A percentile compares a stretch with the other conserved stretches of the same genome.
phyloP scores from a whole-genome alignment of 257 asterid species.

The Plantago elongata region DNA sequence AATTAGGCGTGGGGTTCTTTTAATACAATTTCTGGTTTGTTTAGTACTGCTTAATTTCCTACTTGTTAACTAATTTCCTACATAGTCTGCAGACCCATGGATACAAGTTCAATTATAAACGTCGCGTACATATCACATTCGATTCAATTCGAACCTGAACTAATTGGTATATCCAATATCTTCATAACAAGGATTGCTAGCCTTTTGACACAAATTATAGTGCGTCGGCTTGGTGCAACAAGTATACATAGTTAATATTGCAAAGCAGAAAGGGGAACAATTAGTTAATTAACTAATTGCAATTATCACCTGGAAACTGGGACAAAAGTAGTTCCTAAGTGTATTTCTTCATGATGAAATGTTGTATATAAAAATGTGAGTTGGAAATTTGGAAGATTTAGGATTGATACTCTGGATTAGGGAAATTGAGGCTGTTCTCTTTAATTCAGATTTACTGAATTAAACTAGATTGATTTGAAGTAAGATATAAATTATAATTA shows the following conservation, averaged over 20 bases:
- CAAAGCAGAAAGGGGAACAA: not conserved
- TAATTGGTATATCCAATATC: too few species aligned
- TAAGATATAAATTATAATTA: too few species aligned
- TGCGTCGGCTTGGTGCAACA: not conserved
- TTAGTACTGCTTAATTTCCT: constrained; percentile 4
- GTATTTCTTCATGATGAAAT: constrained; percentile 22
- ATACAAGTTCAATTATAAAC: not conserved
- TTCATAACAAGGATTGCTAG: too few species aligned
- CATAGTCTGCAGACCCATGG: not conserved
- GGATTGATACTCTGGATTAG: constrained; percentile 19
- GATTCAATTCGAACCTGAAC: too few species aligned
- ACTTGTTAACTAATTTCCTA: not conserved
- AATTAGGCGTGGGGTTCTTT: constrained; percentile 28
- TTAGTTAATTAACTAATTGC: constrained; percentile 1
- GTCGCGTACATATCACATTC: too few species aligned
- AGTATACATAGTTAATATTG: not conserved
- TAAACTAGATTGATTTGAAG: too few species aligned
- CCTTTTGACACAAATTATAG: not conserved
- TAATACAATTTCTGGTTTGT: constrained; percentile 33
- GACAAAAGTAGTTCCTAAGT: constrained; percentile 25
- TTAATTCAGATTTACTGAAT: too few species aligned
- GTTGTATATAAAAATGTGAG: constrained; percentile 1
- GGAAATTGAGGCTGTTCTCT: too few species aligned
- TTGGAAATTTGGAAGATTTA: constrained; percentile 8
- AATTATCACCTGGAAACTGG: constrained; percentile 30